A percentile compares a stretch with the other conserved stretches of the same genome.
Evolutionary conservation across 306 rosid genomes (phyloP).

Genomic region (Lablab purpureus): DNA sequence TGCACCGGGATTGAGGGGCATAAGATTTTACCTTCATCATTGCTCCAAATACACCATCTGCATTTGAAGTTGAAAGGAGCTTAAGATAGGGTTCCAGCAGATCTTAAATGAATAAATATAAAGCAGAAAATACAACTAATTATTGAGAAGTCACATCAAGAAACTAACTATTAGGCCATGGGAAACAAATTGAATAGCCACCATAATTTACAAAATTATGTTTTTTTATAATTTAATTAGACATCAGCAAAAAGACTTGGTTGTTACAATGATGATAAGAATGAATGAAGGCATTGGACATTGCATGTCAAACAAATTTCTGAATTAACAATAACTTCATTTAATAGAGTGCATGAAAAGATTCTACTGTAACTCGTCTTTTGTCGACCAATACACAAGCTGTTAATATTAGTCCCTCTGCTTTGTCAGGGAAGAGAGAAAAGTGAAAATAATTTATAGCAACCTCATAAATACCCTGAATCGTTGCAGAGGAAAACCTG

Average conservation of each 20-base stretch:
- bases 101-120: conserved; percentile 31
- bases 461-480: conserved; percentile 17
- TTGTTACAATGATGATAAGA: conserved; percentile 15
- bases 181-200: conserved; percentile 9
- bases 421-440: background rate
- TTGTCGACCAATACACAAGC: conserved; percentile 20
- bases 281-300: background rate
- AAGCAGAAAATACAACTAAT: conserved; percentile 2
- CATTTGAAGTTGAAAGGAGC: conserved; percentile 33
- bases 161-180: background rate
- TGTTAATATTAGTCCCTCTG: conserved; percentile 2
- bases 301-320: conserved; percentile 12
- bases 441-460: background rate
- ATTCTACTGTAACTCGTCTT: background rate
- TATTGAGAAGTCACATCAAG: conserved; percentile 15
- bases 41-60: conserved; percentile 97
- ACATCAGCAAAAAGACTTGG: conserved; percentile 16
- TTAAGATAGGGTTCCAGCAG: conserved; percentile 15
- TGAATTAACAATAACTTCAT: conserved; percentile 8
- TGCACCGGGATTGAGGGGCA: conserved; percentile 12
- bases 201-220: background rate
- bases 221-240: conserved; percentile 20
- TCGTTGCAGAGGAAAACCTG: conserved; percentile 20
- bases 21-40: conserved; percentile 81
- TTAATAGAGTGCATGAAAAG: conserved; percentile 27